phyloP scores from a whole-genome alignment of 2,329 filamentous ascomycete species.

The Xylaria sp. region DNA sequence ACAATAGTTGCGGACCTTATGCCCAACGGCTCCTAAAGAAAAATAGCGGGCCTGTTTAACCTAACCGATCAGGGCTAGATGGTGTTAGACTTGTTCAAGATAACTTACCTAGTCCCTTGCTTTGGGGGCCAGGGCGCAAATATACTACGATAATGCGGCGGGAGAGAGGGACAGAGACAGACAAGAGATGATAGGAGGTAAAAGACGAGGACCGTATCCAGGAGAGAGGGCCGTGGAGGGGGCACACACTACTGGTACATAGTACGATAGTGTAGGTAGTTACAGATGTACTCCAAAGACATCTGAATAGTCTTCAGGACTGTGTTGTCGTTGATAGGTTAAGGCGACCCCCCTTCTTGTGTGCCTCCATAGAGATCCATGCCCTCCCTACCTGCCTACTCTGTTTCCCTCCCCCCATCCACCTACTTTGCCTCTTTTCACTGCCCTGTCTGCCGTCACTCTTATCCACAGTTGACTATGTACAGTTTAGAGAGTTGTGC shows the following conservation, averaged over 20 bases:
- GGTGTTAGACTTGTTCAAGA: constrained; percentile 29
- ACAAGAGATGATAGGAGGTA: neutral
- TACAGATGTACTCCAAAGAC: constrained; percentile 48
- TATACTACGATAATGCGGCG: constrained; percentile 43
- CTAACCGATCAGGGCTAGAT: constrained; percentile 54
- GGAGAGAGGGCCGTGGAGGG: constrained; percentile 45
- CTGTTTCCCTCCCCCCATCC: constrained; percentile 48
- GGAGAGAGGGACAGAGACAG: constrained; percentile 2
- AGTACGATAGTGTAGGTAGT: constrained; percentile 26
- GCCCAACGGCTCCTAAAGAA: constrained; percentile 60
- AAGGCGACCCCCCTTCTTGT: constrained; percentile 40
- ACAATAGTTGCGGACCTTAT: constrained; percentile 53
- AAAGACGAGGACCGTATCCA: constrained; percentile 6
- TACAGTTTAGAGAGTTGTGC: constrained; percentile 38
- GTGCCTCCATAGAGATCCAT: constrained; percentile 52
- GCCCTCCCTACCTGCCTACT: constrained; percentile 50
- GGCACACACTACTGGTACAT: constrained; percentile 18
- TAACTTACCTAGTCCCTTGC: constrained; percentile 45
- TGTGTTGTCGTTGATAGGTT: constrained; percentile 37
- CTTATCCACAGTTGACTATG: constrained; percentile 45
- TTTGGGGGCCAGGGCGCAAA: constrained; percentile 51
- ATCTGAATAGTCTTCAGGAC: constrained; percentile 43
- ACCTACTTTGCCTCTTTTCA: constrained; percentile 40
- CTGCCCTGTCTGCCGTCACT: constrained; percentile 46
- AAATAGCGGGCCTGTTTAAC: constrained; percentile 56